Base-by-base conservation (phyloP, 2,329 filamentous ascomycete genomes). In the Colletotrichum gigasporum region DNA sequence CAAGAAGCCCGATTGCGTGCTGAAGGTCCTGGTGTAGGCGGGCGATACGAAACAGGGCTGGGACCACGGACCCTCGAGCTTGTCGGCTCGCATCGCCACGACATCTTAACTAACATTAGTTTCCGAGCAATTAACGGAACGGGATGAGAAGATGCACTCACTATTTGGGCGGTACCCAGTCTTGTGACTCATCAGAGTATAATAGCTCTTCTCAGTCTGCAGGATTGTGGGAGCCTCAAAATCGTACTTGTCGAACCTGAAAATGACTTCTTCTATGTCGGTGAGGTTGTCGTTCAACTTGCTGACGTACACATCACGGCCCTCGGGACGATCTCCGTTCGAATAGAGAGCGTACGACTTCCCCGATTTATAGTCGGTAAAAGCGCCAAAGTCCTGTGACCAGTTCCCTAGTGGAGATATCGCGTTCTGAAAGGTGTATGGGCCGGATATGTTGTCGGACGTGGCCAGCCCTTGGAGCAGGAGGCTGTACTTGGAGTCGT, bases 161-260 rank as follows among this genome's bases (percentile, higher is more conserved):
- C n/a, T 88, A 53, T 88, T 88, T 1, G 86, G 86, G n/a, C 86
- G 77, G 57, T 89, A 89, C 0, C 86, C 86, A 0, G 86, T 89
- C 76, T 88, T 89, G 66, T 88, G 86, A 67, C 84, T 87, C 85
- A 88, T 88, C 32, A 89, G 69, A 0, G 85, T 84, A 68, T 83
- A 88, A 68, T 89, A 89, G 67, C 84, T 86, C 63, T 80, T 78
- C 30, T 88, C 85, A 0, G 86, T 88, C 70, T 88, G 86, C 5
- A 88, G 77, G 53, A 88, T 88, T 0, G 84, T 86, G 0, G 86
- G 86, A 0, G 85, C 86, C 68, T 89, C 86, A 1, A 88, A 79
- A 66, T 88, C 86, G 65, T 80, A 88, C 67, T 89, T 88, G 70
- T 85, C 75, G 63, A 85, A 89, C 2, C 85, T 81, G 70, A 86